A percentile compares a stretch with the other conserved stretches of the same genome.
Evolutionary conservation across 23 red algal genomes (phyloP).

Genomic region (Chondrus crispus): DNA sequence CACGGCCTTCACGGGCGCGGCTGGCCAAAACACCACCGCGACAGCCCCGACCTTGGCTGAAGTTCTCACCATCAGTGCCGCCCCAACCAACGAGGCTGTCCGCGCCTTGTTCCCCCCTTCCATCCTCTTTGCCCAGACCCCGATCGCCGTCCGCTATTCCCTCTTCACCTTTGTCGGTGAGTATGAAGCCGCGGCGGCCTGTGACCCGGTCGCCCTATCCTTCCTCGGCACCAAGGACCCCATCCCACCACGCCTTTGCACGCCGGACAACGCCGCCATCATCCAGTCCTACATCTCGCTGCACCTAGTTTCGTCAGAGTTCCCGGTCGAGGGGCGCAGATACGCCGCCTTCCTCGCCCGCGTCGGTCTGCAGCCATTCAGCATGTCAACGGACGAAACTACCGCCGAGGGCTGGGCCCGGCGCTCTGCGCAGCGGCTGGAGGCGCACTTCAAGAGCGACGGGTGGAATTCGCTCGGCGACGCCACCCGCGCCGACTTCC

Average conservation of each 20-base stretch:
- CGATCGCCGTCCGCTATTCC: constrained; percentile 32
- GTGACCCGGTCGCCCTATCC: constrained; percentile 9
- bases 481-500: background rate
- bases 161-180: background rate
- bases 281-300: constrained; percentile 10
- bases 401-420: constrained; percentile 45
- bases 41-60: too few species aligned
- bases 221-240: constrained; percentile 54
- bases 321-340: background rate
- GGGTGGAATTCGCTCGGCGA: constrained; percentile 55
- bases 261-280: constrained; percentile 3
- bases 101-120: constrained; percentile 12
- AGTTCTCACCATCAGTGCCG: background rate
- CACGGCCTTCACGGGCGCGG: too few species aligned
- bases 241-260: constrained; percentile 11
- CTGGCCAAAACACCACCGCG: too few species aligned
- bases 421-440: background rate
- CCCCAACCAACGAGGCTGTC: constrained; percentile 20
- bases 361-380: background rate
- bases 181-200: constrained; percentile 41
- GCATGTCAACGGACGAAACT: background rate
- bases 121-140: constrained; percentile 10
- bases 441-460: constrained; percentile 21
- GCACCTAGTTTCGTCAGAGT: background rate
- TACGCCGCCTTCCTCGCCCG: constrained; percentile 7